phyloP scores from a whole-genome alignment of 257 asterid genomes.

The Ilex asprella region DNA sequence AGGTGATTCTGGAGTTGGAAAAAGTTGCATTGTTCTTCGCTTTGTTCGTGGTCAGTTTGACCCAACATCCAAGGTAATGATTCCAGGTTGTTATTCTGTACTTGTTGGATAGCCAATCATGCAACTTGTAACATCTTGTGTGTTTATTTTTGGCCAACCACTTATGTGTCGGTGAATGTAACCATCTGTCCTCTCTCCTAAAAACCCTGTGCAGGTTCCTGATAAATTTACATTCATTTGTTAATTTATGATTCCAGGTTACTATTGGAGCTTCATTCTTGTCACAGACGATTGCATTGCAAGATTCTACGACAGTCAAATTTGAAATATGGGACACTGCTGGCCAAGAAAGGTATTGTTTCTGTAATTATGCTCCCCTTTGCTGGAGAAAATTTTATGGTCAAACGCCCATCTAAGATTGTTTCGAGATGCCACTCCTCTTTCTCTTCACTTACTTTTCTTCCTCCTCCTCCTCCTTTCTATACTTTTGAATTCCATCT shows the following conservation, averaged over 20 bases:
- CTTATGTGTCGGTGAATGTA: too few species aligned
- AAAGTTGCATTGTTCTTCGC: constrained; percentile 97
- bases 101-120: too few species aligned
- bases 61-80: constrained; percentile 83
- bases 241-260: constrained; percentile 43
- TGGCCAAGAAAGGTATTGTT: constrained; percentile 88
- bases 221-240: not conserved
- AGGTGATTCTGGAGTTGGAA: constrained; percentile 98
- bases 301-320: constrained; percentile 90
- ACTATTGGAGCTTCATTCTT: constrained; percentile 90
- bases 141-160: too few species aligned
- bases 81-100: not conserved
- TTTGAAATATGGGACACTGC: constrained; percentile 99
- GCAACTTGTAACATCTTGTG: too few species aligned
- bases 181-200: too few species aligned
- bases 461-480: not conserved
- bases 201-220: too few species aligned
- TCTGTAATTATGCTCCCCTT: not conserved
- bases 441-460: not conserved
- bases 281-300: constrained; percentile 96
- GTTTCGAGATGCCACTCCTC: not conserved
- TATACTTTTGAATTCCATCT: too few species aligned
- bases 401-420: constrained; percentile 4
- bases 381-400: not conserved
- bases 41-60: constrained; percentile 99